These are phyloP conservation scores for Vanrija sp. DNA, from an alignment of 1,284 basidiomycete species.

Conservation along the genomic window DNA sequence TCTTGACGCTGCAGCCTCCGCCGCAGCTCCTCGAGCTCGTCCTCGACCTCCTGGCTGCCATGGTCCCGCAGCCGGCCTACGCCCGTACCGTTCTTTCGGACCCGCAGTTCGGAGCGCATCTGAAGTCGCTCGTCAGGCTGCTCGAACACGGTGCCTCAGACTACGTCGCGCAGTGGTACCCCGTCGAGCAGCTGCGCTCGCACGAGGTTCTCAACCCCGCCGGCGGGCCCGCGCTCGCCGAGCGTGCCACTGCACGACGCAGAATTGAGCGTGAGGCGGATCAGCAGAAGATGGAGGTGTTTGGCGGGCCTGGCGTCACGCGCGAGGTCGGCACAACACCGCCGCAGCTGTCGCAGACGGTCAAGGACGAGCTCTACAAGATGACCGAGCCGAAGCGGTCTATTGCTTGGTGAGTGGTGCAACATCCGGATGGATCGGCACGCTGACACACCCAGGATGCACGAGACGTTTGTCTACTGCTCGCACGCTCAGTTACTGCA, in stretches of 20 bases:
- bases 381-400: conserved; percentile 41
- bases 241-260: conserved; percentile 26
- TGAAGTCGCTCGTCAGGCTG: conserved; percentile 29
- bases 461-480: conserved; percentile 45
- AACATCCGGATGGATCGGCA: background rate
- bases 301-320: conserved; percentile 20
- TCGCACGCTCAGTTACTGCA: conserved; percentile 42
- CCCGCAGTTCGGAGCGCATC: conserved; percentile 25
- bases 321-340: conserved; percentile 34
- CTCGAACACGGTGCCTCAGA: conserved; percentile 27
- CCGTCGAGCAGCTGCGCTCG: conserved; percentile 12
- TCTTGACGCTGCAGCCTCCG: conserved; percentile 29
- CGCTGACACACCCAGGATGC: conserved; percentile 37
- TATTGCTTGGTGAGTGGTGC: conserved; percentile 37
- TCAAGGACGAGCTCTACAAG: conserved; percentile 29
- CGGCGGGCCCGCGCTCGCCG: conserved; percentile 16
- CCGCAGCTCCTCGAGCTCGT: conserved; percentile 30
- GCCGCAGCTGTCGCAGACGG: conserved; percentile 21
- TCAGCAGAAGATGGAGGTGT: conserved; percentile 30
- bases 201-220: conserved; percentile 37
- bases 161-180: conserved; percentile 17
- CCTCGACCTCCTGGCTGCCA: conserved; percentile 38
- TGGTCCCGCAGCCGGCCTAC: conserved; percentile 24
- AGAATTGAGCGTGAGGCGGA: conserved; percentile 28
- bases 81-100: conserved; percentile 29